phyloP scores from a whole-genome alignment of 345 rosid species.

The Barbarea vulgaris region DNA sequence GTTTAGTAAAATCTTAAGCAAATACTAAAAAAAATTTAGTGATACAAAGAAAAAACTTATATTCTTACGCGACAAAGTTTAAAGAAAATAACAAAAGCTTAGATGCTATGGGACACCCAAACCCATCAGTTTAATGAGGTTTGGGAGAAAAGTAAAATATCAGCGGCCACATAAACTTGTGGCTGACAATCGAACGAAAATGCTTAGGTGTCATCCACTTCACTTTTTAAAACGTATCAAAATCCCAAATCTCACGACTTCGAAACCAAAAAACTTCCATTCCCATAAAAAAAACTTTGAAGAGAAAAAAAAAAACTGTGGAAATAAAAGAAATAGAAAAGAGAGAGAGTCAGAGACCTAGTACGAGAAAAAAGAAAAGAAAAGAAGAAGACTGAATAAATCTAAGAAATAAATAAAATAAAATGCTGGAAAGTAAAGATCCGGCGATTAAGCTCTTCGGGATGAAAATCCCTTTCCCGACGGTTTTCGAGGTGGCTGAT shows the following conservation, averaged over 20 bases:
- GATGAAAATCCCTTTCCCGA: conserved; percentile 55
- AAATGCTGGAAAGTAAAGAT: conserved; percentile 53
- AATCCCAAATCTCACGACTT: conserved; percentile 34
- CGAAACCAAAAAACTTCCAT: not conserved
- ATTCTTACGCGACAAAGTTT: not conserved
- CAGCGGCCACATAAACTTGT: conserved; percentile 74
- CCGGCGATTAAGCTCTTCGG: conserved; percentile 80
- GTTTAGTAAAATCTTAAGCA: not conserved
- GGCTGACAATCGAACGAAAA: conserved; percentile 60
- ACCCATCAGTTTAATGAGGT: not conserved
- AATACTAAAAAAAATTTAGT: not conserved
- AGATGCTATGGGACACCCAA: conserved; percentile 5
- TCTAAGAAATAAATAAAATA: not conserved
- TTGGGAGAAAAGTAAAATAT: conserved; percentile 46
- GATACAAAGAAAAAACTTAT: not conserved
- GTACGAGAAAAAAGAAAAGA: not conserved
- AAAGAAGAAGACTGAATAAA: not conserved
- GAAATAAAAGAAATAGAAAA: not conserved
- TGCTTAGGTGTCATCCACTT: conserved; percentile 71
- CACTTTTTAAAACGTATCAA: conserved; percentile 65
- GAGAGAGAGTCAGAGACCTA: conserved; percentile 22
- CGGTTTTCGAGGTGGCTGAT: conserved; percentile 20
- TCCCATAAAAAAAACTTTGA: conserved; percentile 18
- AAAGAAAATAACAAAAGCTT: not conserved
- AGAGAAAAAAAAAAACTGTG: conserved; percentile 9